A percentile compares a stretch with the other conserved stretches of the same genome.
These are phyloP conservation scores for Fusarium anguioides DNA, from an alignment of 2,329 filamentous ascomycete species.

Conservation along the genomic window DNA sequence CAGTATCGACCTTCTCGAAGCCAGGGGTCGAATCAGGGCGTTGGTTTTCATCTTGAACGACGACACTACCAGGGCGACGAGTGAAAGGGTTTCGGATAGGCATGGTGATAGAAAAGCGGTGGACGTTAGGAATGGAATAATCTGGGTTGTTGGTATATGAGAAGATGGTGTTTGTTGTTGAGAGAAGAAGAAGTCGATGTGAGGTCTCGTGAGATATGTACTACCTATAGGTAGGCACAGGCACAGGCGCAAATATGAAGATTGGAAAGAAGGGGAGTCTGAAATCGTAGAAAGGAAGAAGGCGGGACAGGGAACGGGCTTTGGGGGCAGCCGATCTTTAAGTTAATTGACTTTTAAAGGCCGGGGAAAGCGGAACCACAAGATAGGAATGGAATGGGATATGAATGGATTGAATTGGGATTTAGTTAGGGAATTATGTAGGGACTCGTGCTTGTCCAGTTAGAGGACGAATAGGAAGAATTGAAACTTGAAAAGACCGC, in stretches of 20 bases:
- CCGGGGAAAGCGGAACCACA: conserved; percentile 24
- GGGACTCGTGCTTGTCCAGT: conserved; percentile 7
- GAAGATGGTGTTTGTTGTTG: conserved; percentile 16
- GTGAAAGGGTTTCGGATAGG: conserved; percentile 79
- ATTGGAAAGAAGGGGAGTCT: conserved; percentile 13
- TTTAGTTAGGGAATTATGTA: conserved; percentile 3
- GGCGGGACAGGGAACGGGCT: background rate
- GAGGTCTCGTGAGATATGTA: background rate
- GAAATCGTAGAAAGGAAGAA: conserved; percentile 15
- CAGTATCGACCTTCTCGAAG: conserved; percentile 72
- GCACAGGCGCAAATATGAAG: background rate
- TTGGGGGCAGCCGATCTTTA: conserved; percentile 34
- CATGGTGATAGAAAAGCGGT: conserved; percentile 58
- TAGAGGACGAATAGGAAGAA: conserved; percentile 1
- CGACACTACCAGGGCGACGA: conserved; percentile 63
- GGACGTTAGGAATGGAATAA: conserved; percentile 13
- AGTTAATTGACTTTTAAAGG: conserved; percentile 38
- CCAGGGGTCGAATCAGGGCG: conserved; percentile 57
- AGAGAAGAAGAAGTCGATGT: background rate
- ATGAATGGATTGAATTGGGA: background rate
- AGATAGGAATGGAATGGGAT: conserved; percentile 22
- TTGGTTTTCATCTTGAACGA: conserved; percentile 64
- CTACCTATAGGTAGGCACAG: background rate
- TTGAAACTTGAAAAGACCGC: background rate
- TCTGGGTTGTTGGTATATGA: conserved; percentile 14